Percentiles rank a stretch among this genome's conserved stretches.
Conservation (phyloP, 2,329 filamentous ascomycete species). For the Knufia petricola region DNA sequence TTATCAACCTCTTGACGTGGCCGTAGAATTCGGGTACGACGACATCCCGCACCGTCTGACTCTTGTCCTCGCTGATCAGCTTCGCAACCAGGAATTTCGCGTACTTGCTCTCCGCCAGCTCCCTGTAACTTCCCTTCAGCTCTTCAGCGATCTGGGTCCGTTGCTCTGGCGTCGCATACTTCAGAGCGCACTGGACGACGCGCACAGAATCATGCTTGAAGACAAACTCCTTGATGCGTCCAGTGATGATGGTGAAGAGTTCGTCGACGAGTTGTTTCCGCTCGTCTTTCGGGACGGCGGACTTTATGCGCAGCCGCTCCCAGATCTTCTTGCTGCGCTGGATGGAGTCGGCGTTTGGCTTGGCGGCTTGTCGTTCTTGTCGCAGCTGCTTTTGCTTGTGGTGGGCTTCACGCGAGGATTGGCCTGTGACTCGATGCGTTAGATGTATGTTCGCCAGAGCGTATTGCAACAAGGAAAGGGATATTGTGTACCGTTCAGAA, state of each 20-base stretch:
- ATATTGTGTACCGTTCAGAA: constrained; percentile 5
- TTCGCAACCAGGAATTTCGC: constrained; percentile 97
- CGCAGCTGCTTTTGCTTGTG: constrained; percentile 83
- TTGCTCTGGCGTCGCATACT: constrained; percentile 81
- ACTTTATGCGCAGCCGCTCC: constrained; percentile 88
- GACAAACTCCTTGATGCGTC: constrained; percentile 86
- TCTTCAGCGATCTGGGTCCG: constrained; percentile 78
- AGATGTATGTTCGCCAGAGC: not conserved
- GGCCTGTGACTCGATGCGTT: constrained; percentile 38
- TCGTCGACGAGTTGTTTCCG: constrained; percentile 78
- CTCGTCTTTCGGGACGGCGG: constrained; percentile 83
- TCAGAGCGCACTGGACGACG: constrained; percentile 91
- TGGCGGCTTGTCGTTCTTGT: constrained; percentile 80
- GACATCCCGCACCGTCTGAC: constrained; percentile 74
- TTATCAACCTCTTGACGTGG: constrained; percentile 82
- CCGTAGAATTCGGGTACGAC: constrained; percentile 94
- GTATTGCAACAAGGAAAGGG: not conserved
- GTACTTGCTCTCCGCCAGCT: constrained; percentile 87
- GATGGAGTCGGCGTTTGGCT: constrained; percentile 85
- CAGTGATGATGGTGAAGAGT: constrained; percentile 83
- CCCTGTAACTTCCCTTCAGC: constrained; percentile 71
- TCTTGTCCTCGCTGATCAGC: constrained; percentile 69
- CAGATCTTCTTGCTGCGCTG: constrained; percentile 90
- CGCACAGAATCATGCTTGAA: constrained; percentile 98
- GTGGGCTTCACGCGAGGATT: constrained; percentile 74